A percentile compares a stretch with the other conserved stretches of the same genome.
phyloP scores from a whole-genome alignment of 228 moss, liverwort and hornwort species.

The Sphagnum magellanicum region DNA sequence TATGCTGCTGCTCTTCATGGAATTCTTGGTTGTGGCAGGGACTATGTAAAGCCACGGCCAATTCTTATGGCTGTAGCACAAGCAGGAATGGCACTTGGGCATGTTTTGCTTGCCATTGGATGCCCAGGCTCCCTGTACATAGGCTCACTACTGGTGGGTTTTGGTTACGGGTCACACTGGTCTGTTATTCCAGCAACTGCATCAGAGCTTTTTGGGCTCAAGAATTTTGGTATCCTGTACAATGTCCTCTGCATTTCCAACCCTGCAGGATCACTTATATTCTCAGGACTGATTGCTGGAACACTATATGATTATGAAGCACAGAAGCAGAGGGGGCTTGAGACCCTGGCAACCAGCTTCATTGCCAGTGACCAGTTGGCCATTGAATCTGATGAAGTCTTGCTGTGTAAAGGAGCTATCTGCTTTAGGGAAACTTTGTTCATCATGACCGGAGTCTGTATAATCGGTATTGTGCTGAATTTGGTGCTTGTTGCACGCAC shows the following conservation, averaged over 20 bases:
- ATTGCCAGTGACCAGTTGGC: neutral
- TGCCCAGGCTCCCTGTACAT: constrained; percentile 60
- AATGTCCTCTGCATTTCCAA: constrained; percentile 71
- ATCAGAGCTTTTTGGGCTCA: constrained; percentile 84
- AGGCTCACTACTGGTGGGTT: constrained; percentile 67
- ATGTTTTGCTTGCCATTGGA: constrained; percentile 54
- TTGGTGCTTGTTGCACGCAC: constrained; percentile 62
- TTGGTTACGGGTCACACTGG: constrained; percentile 90
- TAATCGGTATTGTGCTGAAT: constrained; percentile 60
- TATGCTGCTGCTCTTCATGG: neutral
- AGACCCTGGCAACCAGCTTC: constrained; percentile 2
- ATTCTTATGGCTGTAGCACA: constrained; percentile 69
- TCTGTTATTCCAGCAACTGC: constrained; percentile 81
- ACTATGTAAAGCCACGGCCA: constrained; percentile 58
- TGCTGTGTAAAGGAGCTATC: constrained; percentile 54
- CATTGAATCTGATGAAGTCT: constrained; percentile 19
- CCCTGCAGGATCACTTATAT: constrained; percentile 62
- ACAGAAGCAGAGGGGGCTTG: constrained; percentile 39
- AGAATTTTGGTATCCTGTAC: constrained; percentile 78
- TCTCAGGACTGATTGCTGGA: constrained; percentile 79
- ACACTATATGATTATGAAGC: constrained; percentile 76
- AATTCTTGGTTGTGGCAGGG: constrained; percentile 25
- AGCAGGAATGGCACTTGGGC: constrained; percentile 72
- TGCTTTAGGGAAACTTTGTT: constrained; percentile 71
- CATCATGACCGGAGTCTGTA: constrained; percentile 64